phyloP scores from a whole-genome alignment of 129 eudicot species.

The Cynara cardunculus region DNA sequence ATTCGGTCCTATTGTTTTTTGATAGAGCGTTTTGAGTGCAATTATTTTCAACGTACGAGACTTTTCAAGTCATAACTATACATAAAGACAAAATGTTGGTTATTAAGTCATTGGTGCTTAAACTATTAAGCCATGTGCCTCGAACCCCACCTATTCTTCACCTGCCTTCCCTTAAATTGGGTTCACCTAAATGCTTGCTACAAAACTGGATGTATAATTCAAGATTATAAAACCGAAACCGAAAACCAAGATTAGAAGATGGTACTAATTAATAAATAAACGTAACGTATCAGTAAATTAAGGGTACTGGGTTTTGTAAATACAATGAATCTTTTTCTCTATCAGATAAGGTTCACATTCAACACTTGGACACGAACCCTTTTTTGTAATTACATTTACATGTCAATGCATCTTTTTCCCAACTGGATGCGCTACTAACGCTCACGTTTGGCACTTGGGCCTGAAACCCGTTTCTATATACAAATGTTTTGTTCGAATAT shows the following conservation, averaged over 20 bases:
- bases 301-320: not conserved
- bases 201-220: too few relatives aligned
- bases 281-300: too few relatives aligned
- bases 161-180: constrained; percentile 9
- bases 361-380: too few relatives aligned
- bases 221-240: too few relatives aligned
- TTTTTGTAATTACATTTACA: too few relatives aligned
- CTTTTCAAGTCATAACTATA: too few relatives aligned
- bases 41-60: not conserved
- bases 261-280: not conserved
- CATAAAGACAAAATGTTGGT: not conserved
- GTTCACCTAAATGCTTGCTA: not conserved
- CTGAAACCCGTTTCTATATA: not conserved
- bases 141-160: constrained; percentile 26
- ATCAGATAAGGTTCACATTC: too few relatives aligned
- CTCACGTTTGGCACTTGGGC: not conserved
- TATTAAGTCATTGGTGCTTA: constrained; percentile 3
- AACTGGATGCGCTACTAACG: not conserved
- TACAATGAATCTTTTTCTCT: not conserved
- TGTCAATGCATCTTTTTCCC: not conserved
- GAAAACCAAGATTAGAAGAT: too few relatives aligned
- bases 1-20: not conserved
- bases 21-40: not conserved
- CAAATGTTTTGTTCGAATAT: too few relatives aligned
- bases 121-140: constrained; percentile 24